phyloP scores from a whole-genome alignment of 768 basidiomycete species.

The Boletus huronensis region DNA sequence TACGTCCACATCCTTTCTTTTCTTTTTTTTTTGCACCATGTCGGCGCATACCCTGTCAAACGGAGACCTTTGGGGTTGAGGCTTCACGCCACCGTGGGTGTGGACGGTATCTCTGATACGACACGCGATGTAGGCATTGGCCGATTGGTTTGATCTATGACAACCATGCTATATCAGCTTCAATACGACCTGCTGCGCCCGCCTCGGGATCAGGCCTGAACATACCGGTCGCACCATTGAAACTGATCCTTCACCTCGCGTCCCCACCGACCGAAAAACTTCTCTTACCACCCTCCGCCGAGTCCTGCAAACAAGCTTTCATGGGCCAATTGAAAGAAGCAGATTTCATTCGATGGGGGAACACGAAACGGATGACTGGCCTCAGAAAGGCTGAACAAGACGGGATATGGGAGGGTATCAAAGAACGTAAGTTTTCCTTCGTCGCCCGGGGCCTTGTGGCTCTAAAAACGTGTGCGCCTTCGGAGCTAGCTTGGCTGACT shows the following conservation, averaged over 20 bases:
- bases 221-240: slow-evolving; percentile 52
- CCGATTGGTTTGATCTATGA: slow-evolving; percentile 93
- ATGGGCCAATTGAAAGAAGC: slow-evolving; percentile 97
- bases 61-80: too few species aligned
- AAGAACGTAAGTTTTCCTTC: slow-evolving; percentile 68
- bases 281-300: slow-evolving; percentile 72
- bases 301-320: slow-evolving; percentile 89
- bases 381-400: slow-evolving; percentile 91
- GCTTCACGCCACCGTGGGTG: neutral
- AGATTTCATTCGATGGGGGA: slow-evolving; percentile 96
- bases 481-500: slow-evolving; percentile 23
- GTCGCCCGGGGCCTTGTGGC: slow-evolving; percentile 16
- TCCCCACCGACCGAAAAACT: slow-evolving; percentile 87
- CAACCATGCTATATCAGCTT: slow-evolving; percentile 66
- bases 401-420: slow-evolving; percentile 94
- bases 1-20: slow-evolving; percentile 37
- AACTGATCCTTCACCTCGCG: slow-evolving; percentile 82
- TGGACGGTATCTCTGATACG: slow-evolving; percentile 8
- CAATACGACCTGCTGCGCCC: slow-evolving; percentile 41
- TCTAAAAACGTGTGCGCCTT: slow-evolving; percentile 11
- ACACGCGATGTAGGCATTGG: slow-evolving; percentile 80
- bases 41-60: neutral
- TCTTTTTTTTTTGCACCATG: neutral
- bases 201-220: slow-evolving; percentile 40
- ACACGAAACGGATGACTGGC: slow-evolving; percentile 89